A percentile compares a stretch with the other conserved stretches of the same genome.
Evolutionary conservation across 768 basidiomycete genomes (phyloP).

Genomic region (Boletus rubroflammeus): DNA sequence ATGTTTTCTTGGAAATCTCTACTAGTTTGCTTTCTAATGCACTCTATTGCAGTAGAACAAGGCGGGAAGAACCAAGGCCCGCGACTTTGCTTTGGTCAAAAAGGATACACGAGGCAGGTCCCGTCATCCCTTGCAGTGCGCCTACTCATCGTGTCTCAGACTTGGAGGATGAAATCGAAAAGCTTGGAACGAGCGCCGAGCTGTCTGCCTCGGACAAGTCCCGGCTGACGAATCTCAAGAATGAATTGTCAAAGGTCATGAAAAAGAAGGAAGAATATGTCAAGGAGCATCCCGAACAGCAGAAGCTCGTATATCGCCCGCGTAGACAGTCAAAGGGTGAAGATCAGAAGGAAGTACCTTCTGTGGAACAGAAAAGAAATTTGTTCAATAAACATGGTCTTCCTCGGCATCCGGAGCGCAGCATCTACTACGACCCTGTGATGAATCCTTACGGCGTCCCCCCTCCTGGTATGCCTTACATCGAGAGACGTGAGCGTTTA

Average conservation of each 20-base stretch:
- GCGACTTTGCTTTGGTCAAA: slow-evolving; percentile 91
- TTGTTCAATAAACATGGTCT: slow-evolving; percentile 81
- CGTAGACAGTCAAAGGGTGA: slow-evolving; percentile 43
- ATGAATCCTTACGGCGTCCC: slow-evolving; percentile 94
- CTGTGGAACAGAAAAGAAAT: slow-evolving; percentile 51
- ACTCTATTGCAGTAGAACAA: slow-evolving; percentile 77
- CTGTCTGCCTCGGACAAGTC: slow-evolving; percentile 51
- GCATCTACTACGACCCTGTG: slow-evolving; percentile 87
- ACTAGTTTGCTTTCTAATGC: slow-evolving; percentile 6
- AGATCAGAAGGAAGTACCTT: slow-evolving; percentile 39
- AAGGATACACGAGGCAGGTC: slow-evolving; percentile 80
- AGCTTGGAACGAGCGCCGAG: slow-evolving; percentile 50
- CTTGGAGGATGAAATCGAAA: slow-evolving; percentile 75
- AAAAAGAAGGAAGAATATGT: slow-evolving; percentile 91
- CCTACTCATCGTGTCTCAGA: slow-evolving; percentile 42
- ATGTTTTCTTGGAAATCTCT: slow-evolving; percentile 16
- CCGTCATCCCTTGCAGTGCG: neutral
- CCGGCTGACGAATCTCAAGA: slow-evolving; percentile 68
- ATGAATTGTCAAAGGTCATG: slow-evolving; percentile 75
- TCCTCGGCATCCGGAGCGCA: slow-evolving; percentile 86
- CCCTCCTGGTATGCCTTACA: slow-evolving; percentile 96
- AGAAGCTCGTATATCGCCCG: slow-evolving; percentile 72
- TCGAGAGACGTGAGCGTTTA: slow-evolving; percentile 69
- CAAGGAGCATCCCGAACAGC: slow-evolving; percentile 89
- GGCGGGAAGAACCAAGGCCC: slow-evolving; percentile 69